These are phyloP conservation scores for Phaseolus lunatus DNA, from an alignment of 306 rosid genomes.

Conservation along the genomic window DNA sequence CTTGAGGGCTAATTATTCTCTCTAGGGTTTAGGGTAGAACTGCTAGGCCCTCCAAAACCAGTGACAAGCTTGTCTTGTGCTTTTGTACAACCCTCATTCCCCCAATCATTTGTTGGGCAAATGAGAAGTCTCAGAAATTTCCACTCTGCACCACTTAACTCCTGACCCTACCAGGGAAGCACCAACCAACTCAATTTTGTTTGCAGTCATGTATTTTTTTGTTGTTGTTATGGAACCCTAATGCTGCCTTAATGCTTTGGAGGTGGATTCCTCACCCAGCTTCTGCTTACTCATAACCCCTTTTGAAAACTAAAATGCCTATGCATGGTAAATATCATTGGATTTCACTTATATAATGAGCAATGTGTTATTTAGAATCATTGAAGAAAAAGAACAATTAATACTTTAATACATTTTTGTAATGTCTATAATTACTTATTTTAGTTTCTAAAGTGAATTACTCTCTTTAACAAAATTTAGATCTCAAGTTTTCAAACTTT, in stretches of 20 bases:
- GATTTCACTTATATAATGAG: too few relatives aligned
- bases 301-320: background rate
- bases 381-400: too few relatives aligned
- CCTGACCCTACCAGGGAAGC: background rate
- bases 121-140: background rate
- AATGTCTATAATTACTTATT: too few relatives aligned
- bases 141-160: background rate
- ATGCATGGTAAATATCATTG: too few relatives aligned
- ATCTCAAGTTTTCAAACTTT: background rate
- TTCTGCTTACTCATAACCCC: slow-evolving; percentile 22
- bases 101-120: slow-evolving; percentile 35
- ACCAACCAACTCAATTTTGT: background rate
- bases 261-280: background rate
- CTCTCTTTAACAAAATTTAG: background rate
- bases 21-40: background rate
- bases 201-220: background rate
- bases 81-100: slow-evolving; percentile 33
- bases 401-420: background rate
- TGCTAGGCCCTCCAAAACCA: background rate
- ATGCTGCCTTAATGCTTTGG: too few relatives aligned
- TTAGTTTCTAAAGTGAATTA: background rate
- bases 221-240: too few relatives aligned
- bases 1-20: slow-evolving; percentile 27
- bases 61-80: slow-evolving; percentile 21
- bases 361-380: too few relatives aligned